Evolutionary conservation across 768 basidiomycete species (phyloP).

Genomic region (Daedaleopsis sinensis): DNA sequence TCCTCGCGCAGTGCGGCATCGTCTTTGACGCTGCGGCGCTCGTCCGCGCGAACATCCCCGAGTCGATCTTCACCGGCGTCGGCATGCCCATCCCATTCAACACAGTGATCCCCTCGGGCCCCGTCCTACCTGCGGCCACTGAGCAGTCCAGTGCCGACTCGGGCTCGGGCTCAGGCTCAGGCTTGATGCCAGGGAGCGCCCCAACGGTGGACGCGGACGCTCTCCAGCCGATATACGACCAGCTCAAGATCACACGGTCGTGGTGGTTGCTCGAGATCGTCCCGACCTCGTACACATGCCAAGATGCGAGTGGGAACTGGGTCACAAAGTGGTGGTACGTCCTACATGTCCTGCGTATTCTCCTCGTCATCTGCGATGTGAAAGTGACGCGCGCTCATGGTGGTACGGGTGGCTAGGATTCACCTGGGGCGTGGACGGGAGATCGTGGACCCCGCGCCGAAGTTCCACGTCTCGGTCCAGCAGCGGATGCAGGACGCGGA

Average conservation of each 20-base stretch:
- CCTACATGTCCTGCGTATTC: no score
- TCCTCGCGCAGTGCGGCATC: slow-evolving; percentile 59
- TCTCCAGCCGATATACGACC: slow-evolving; percentile 58
- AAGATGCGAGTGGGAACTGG: slow-evolving; percentile 59
- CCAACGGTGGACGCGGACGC: slow-evolving; percentile 30
- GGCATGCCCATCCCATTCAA: slow-evolving; percentile 18
- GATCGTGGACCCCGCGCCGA: slow-evolving; percentile 48
- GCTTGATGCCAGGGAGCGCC: background rate
- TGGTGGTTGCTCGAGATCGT: slow-evolving; percentile 82
- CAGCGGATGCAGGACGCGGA: slow-evolving; percentile 51
- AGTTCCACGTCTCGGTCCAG: slow-evolving; percentile 67
- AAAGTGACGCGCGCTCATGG: background rate
- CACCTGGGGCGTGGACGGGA: slow-evolving; percentile 61
- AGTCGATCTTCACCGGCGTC: slow-evolving; percentile 19
- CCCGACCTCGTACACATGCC: slow-evolving; percentile 56
- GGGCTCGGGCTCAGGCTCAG: no score
- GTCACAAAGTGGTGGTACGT: slow-evolving; percentile 57
- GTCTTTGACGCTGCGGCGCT: slow-evolving; percentile 57
- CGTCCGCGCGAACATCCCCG: slow-evolving; percentile 42
- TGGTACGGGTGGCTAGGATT: slow-evolving; percentile 35
- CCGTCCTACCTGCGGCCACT: background rate
- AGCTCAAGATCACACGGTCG: slow-evolving; percentile 41
- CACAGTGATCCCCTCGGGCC: slow-evolving; percentile 1
- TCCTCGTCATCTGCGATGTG: background rate
- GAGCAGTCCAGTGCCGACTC: background rate